Base-by-base conservation (phyloP, 2,329 filamentous ascomycete species). In the Apiospora arundinis region DNA sequence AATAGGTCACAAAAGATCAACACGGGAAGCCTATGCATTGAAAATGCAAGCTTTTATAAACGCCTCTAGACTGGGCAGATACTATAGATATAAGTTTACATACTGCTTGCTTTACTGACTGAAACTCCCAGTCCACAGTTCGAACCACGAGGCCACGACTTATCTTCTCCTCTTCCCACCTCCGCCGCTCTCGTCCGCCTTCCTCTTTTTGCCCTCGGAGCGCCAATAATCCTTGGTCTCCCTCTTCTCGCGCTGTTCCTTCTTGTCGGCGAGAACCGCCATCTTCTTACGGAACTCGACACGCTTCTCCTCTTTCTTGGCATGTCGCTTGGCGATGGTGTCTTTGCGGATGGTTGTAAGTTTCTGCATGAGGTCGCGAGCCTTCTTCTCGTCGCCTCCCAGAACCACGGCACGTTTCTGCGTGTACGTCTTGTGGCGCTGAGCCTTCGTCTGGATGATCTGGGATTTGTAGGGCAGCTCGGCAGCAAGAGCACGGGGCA, bases 161-260 rank as follows among this genome's bases (percentile, higher is more conserved):
- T 72, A 80, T 76, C 75, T 80, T 72, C 78, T 79, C 72, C 82
- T 80, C 79, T 84, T 84, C 9, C 80, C 81, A 6, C 80, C 83
- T 9, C 79, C 82, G 1, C 81, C 82, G 7, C 83, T 82, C 21
- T 85, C 84, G 2, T 78, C 82, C 1, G 82, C 82, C 70, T 82
- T 84, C 74, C 89, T 82, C 84, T 90, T 90, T 85, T 92, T 93
- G 12, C 96, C 96, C 83, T 99, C 97, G 77, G 91, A 91, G 77
- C 91, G 87, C 96, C 96, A 99, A 80, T 91, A 99, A 77, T 97
- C 95, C 81, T 97, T 92, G 80, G 91, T 92, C 85, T 99, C 95
- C 77, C 91, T 90, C 90, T 95, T 97, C 86, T 98, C 95, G 69
- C 95, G 87, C 73, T 92, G 93, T 71, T 89, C 89, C 84, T 94